A percentile compares a stretch with the other conserved stretches of the same genome.
phyloP scores from a whole-genome alignment of 2,329 filamentous ascomycete species.

The Aaosphaeria arxii region DNA sequence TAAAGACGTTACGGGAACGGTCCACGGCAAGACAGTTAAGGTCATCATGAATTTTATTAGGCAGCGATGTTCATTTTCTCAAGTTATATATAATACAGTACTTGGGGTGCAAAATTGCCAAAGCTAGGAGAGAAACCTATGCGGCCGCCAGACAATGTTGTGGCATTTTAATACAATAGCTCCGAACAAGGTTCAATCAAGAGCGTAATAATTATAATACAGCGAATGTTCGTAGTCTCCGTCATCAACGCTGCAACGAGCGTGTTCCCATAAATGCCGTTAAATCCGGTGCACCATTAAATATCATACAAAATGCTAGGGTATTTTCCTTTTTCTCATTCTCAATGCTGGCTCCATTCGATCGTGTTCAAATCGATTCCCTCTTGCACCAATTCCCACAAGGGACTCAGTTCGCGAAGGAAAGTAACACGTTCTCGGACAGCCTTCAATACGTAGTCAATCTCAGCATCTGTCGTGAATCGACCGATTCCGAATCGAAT shows the following conservation, averaged over 20 bases:
- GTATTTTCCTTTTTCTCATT: not conserved
- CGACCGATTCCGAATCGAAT: slow-evolving; percentile 97
- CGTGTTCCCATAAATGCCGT: slow-evolving; percentile 12
- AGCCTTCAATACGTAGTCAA: slow-evolving; percentile 95
- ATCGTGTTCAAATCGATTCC: slow-evolving; percentile 94
- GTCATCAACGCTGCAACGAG: slow-evolving; percentile 22
- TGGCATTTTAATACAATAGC: slow-evolving; percentile 2
- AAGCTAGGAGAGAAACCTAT: too few species aligned
- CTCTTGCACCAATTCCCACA: slow-evolving; percentile 98
- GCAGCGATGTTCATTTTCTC: too few species aligned
- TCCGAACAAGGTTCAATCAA: slow-evolving; percentile 7
- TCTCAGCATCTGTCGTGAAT: slow-evolving; percentile 92
- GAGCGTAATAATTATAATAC: slow-evolving; percentile 18
- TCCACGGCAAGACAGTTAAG: too few species aligned
- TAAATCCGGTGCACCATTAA: slow-evolving; percentile 4
- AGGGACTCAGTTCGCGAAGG: slow-evolving; percentile 86
- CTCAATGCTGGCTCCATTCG: slow-evolving; percentile 94
- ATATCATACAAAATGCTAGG: slow-evolving; percentile 19
- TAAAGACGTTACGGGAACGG: too few species aligned
- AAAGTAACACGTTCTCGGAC: slow-evolving; percentile 89
- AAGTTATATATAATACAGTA: too few species aligned
- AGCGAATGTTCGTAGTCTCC: slow-evolving; percentile 15
- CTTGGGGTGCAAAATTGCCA: too few species aligned
- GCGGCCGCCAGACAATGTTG: too few species aligned
- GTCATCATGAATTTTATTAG: too few species aligned